Conservation (phyloP, 2,329 filamentous ascomycete genomes). For the Scorias spongiosa region DNA sequence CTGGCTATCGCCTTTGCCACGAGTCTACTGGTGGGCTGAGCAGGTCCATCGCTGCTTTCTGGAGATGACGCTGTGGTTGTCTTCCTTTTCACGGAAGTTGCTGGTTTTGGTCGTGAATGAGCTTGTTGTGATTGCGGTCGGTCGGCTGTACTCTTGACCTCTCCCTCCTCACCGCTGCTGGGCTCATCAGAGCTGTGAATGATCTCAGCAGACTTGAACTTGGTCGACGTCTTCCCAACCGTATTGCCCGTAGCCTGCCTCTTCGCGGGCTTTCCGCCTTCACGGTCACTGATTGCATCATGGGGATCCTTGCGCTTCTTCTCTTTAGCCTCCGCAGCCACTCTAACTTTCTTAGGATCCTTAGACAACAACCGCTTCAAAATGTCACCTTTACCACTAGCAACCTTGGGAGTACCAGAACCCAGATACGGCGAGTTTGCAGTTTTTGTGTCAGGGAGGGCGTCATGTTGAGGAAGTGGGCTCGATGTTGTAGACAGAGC, state of each 20-base stretch:
- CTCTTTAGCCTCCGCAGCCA: constrained; percentile 27
- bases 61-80: constrained; percentile 7
- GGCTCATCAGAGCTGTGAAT: constrained; percentile 34
- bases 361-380: constrained; percentile 31
- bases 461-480: constrained; percentile 12
- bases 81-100: constrained; percentile 10
- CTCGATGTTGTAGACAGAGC: constrained; percentile 10
- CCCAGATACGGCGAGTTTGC: constrained; percentile 14
- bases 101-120: constrained; percentile 4
- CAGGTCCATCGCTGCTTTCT: constrained; percentile 9
- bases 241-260: constrained; percentile 5
- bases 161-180: constrained; percentile 24
- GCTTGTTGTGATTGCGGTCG: constrained; percentile 2
- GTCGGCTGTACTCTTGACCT: constrained; percentile 8
- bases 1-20: background rate
- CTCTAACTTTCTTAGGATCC: constrained; percentile 29
- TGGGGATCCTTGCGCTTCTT: constrained; percentile 30
- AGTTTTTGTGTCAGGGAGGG: constrained; percentile 7
- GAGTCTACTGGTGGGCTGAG: constrained; percentile 8
- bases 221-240: constrained; percentile 20
- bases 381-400: constrained; percentile 12
- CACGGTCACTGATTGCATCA: constrained; percentile 14
- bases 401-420: constrained; percentile 10
- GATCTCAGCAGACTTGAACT: constrained; percentile 39
- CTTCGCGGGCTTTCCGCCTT: constrained; percentile 14